These are phyloP conservation scores for Globisporangium spiculum DNA, from an alignment of 352 stramenopile genomes.

Conservation along the genomic window DNA sequence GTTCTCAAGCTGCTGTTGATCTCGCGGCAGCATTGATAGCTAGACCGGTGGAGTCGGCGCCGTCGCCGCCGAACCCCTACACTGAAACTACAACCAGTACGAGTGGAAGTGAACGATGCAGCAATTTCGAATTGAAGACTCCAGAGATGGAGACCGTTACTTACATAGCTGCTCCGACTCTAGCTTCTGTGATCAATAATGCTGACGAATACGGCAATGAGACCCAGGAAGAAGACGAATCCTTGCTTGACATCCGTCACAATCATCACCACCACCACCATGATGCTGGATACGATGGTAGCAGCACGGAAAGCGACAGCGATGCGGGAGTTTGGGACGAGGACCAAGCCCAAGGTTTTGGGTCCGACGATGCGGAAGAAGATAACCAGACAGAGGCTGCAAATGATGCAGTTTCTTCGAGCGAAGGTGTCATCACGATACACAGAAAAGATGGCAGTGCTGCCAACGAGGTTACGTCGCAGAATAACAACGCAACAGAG, in stretches of 20 bases:
- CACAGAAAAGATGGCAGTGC: not conserved
- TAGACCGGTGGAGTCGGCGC: not conserved
- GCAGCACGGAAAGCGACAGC: slow-evolving; percentile 14
- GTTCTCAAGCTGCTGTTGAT: not conserved
- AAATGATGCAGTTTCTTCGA: not conserved
- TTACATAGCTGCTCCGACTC: not conserved
- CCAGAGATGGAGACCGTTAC: too few species aligned
- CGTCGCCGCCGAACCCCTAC: not conserved
- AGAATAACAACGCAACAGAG: not conserved
- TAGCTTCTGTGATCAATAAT: not conserved
- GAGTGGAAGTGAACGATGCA: too few species aligned
- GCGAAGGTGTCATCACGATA: not conserved
- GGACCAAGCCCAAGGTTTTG: not conserved
- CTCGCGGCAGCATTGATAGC: not conserved
- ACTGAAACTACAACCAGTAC: not conserved
- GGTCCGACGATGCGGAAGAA: not conserved
- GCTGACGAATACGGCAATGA: not conserved
- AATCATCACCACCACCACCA: not conserved
- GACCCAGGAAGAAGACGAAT: not conserved
- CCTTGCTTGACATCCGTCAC: not conserved
- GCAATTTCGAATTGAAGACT: not conserved
- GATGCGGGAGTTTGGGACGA: not conserved
- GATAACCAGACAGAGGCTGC: not conserved
- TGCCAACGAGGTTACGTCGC: not conserved
- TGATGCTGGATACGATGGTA: slow-evolving; percentile 1